These are phyloP conservation scores for Trichothecium sympodiale DNA, from an alignment of 2,329 filamentous ascomycete species.

Conservation along the genomic window DNA sequence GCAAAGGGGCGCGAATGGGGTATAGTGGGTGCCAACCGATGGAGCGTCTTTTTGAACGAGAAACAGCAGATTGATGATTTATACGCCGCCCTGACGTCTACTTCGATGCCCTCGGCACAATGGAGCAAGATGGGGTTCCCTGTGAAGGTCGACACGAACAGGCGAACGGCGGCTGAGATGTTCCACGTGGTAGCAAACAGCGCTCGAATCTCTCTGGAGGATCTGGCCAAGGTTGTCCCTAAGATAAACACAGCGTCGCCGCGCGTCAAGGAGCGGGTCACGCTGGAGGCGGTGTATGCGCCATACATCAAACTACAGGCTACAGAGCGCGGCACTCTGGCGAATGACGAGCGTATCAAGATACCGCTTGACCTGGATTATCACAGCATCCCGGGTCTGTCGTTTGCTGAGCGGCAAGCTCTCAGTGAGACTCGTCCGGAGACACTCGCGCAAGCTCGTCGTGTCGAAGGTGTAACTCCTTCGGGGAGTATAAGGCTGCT, in stretches of 20 bases:
- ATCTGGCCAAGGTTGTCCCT: conserved; percentile 47
- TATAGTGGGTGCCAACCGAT: conserved; percentile 68
- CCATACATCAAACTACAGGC: conserved; percentile 73
- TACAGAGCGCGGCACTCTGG: conserved; percentile 53
- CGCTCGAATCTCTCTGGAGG: conserved; percentile 29
- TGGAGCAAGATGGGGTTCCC: conserved; percentile 65
- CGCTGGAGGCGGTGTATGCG: conserved; percentile 75
- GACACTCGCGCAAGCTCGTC: conserved; percentile 75
- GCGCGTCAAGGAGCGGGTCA: conserved; percentile 56
- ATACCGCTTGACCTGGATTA: conserved; percentile 73
- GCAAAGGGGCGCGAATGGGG: conserved; percentile 65
- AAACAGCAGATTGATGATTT: conserved; percentile 58
- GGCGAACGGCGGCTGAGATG: conserved; percentile 68
- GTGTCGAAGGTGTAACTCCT: conserved; percentile 71
- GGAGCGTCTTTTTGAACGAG: conserved; percentile 57
- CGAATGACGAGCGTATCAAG: conserved; percentile 63
- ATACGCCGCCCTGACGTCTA: conserved; percentile 44
- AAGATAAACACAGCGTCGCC: conserved; percentile 41
- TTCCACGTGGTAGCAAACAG: conserved; percentile 39
- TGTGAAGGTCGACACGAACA: conserved; percentile 53
- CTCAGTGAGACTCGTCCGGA: conserved; percentile 65
- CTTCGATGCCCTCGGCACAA: conserved; percentile 44
- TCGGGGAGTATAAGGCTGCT: conserved; percentile 50
- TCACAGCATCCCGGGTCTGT: conserved; percentile 58
- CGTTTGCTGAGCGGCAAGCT: conserved; percentile 64